A percentile compares a stretch with the other conserved stretches of the same genome.
phyloP scores from a whole-genome alignment of 208 protist species.

The Angomonas deanei region DNA sequence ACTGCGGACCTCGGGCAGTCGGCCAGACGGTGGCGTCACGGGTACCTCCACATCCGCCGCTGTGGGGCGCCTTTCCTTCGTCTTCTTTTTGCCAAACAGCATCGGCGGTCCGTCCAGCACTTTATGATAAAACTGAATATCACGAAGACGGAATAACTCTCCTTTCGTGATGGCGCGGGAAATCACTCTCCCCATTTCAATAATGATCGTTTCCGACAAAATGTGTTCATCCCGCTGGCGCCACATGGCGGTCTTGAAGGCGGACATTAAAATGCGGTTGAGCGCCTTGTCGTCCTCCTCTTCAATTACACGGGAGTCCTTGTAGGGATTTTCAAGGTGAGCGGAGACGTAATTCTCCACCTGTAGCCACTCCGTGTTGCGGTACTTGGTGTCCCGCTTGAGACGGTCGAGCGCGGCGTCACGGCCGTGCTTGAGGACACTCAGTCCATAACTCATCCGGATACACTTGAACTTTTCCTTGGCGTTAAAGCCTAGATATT shows the following conservation, averaged over 20 bases:
- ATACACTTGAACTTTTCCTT: conserved; percentile 54
- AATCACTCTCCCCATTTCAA: conserved; percentile 26
- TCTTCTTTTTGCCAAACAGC: not conserved
- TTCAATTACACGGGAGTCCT: conserved; percentile 22
- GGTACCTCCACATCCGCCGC: no score
- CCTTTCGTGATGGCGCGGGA: conserved; percentile 28
- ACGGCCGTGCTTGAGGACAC: conserved; percentile 27
- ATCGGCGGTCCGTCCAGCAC: not conserved
- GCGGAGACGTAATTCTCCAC: conserved; percentile 48
- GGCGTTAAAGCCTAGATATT: conserved; percentile 42
- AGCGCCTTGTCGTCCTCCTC: conserved; percentile 40
- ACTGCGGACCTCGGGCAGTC: no score
- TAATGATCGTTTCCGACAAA: conserved; percentile 62
- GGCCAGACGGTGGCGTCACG: no score
- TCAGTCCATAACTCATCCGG: conserved; percentile 60
- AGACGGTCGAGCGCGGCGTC: conserved; percentile 37
- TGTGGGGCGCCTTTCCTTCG: no score
- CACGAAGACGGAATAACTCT: conserved; percentile 34
- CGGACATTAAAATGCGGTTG: conserved; percentile 69
- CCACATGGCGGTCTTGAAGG: conserved; percentile 65
- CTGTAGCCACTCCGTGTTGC: conserved; percentile 62
- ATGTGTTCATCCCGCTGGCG: conserved; percentile 62
- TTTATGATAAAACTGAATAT: conserved; percentile 38
- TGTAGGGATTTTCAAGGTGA: conserved; percentile 44
- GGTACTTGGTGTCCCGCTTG: conserved; percentile 64